phyloP scores from a whole-genome alignment of 2,329 filamentous ascomycete genomes.

The Stemphylium lycopersici region DNA sequence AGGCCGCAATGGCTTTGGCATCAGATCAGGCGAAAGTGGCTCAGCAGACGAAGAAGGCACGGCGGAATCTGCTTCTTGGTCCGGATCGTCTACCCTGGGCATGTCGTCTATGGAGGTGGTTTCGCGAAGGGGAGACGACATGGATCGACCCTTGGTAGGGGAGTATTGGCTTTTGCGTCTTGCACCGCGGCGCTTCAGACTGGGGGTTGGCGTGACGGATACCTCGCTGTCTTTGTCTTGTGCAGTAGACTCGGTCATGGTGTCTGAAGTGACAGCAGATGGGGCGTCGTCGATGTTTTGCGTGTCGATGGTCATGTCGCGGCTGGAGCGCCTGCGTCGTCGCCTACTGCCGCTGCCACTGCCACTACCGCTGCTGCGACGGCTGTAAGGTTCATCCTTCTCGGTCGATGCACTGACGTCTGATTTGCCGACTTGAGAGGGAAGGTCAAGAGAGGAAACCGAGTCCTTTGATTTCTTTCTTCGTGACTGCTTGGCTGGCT shows the following conservation, averaged over 20 bases:
- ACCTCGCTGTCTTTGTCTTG: slow-evolving; percentile 25
- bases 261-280: slow-evolving; percentile 29
- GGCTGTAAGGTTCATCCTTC: slow-evolving; percentile 21
- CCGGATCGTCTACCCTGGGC: slow-evolving; percentile 23
- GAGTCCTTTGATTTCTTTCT: slow-evolving; percentile 42
- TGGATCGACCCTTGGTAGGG: slow-evolving; percentile 49
- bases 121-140: slow-evolving; percentile 38
- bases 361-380: slow-evolving; percentile 31
- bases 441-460: slow-evolving; percentile 33
- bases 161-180: slow-evolving; percentile 47
- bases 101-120: slow-evolving; percentile 33
- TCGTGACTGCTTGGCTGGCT: slow-evolving; percentile 37
- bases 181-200: slow-evolving; percentile 49
- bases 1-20: slow-evolving; percentile 39
- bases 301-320: slow-evolving; percentile 35
- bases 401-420: slow-evolving; percentile 35
- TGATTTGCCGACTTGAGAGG: slow-evolving; percentile 33
- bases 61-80: slow-evolving; percentile 38
- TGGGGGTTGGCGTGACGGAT: slow-evolving; percentile 36
- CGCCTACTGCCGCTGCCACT: slow-evolving; percentile 34
- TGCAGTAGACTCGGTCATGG: slow-evolving; percentile 21
- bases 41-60: slow-evolving; percentile 47
- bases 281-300: slow-evolving; percentile 29
- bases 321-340: slow-evolving; percentile 35
- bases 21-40: slow-evolving; percentile 37